phyloP scores from a whole-genome alignment of 768 basidiomycete genomes.

The Tremella fuciformis region DNA sequence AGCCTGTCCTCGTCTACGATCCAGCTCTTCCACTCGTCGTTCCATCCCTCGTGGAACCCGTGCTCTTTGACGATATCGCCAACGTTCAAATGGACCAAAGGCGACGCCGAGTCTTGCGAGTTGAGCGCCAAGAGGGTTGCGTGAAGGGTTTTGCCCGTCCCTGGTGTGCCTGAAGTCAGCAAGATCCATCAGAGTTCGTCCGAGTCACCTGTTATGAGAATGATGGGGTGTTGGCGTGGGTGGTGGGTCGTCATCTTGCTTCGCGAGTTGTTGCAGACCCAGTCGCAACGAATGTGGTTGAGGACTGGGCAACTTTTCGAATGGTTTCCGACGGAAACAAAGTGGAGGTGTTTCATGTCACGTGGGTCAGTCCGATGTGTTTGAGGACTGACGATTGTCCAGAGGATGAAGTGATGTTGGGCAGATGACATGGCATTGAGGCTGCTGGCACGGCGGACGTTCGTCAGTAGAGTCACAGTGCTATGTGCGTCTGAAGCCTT shows the following conservation, averaged over 20 bases:
- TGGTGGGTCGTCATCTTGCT: slow-evolving; percentile 50
- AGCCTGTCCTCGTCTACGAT: slow-evolving; percentile 96
- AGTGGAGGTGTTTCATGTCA: too few relatives aligned
- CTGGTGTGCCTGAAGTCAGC: slow-evolving; percentile 48
- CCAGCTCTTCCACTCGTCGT: slow-evolving; percentile 93
- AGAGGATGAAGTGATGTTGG: too few relatives aligned
- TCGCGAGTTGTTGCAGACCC: too few relatives aligned
- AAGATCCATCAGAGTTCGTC: neutral
- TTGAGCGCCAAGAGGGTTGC: slow-evolving; percentile 71
- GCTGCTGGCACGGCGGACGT: too few relatives aligned
- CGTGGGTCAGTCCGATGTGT: too few relatives aligned
- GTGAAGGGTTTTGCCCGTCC: slow-evolving; percentile 92
- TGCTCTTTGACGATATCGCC: slow-evolving; percentile 84
- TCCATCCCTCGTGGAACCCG: slow-evolving; percentile 74
- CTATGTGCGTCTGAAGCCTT: too few relatives aligned
- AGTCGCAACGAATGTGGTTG: too few relatives aligned
- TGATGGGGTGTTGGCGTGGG: slow-evolving; percentile 46
- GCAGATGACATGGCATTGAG: too few relatives aligned
- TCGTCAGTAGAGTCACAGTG: too few relatives aligned
- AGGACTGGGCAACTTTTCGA: too few relatives aligned
- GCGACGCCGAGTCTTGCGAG: slow-evolving; percentile 53
- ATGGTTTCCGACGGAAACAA: too few relatives aligned
- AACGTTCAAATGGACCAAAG: slow-evolving; percentile 79
- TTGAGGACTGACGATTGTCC: too few relatives aligned
- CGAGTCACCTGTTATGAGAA: slow-evolving; percentile 50